phyloP scores from a whole-genome alignment of 164 flowering plant genomes.

The Magnolia kwangsiensis region DNA sequence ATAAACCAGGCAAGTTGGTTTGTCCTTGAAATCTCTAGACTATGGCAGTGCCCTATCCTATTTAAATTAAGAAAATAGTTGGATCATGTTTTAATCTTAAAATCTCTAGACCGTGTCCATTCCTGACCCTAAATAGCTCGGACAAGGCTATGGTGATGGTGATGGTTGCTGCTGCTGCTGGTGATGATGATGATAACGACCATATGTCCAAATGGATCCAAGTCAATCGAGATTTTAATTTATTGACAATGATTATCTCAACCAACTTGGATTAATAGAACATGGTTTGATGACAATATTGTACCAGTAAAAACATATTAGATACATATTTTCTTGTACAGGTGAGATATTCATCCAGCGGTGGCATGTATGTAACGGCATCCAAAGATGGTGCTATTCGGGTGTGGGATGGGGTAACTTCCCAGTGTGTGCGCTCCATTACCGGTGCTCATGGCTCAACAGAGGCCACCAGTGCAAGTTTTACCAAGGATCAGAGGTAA shows the following conservation, averaged over 20 bases:
- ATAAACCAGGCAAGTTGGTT: slow-evolving; percentile 65
- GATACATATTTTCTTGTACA: slow-evolving; percentile 19
- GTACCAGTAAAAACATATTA: background rate
- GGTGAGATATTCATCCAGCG: slow-evolving; percentile 80
- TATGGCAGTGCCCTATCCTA: background rate
- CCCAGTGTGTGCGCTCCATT: slow-evolving; percentile 71
- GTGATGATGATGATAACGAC: background rate
- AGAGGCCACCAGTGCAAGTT: slow-evolving; percentile 73
- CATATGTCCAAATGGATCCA: background rate
- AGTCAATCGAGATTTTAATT: slow-evolving; percentile 3
- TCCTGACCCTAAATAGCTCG: too few relatives aligned
- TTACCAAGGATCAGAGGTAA: slow-evolving; percentile 83
- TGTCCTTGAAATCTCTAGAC: background rate
- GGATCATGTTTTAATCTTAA: background rate
- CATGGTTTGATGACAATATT: background rate
- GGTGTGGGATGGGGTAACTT: slow-evolving; percentile 80
- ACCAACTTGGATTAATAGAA: background rate
- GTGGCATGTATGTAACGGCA: slow-evolving; percentile 86
- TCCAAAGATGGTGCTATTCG: slow-evolving; percentile 85
- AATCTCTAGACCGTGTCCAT: too few relatives aligned
- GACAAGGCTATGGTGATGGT: too few relatives aligned
- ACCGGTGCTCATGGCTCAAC: slow-evolving; percentile 70
- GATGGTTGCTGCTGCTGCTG: too few relatives aligned
- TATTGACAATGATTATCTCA: background rate
- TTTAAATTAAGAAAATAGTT: slow-evolving; percentile 1